Evolutionary conservation across 768 basidiomycete genomes (phyloP).

Genomic region (Coprinopsis strossmayeri): DNA sequence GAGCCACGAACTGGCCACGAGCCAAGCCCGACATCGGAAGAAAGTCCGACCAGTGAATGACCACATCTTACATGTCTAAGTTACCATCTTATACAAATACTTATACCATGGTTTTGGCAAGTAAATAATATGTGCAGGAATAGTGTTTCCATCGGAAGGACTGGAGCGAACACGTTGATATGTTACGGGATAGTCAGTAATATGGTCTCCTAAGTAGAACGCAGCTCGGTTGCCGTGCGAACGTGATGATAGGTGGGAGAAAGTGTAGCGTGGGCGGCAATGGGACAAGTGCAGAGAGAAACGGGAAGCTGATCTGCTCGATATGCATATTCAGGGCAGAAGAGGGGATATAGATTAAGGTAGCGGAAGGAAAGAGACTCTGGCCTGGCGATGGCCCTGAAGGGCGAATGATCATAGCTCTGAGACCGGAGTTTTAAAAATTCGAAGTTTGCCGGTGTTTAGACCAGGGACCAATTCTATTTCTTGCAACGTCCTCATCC

Average conservation of each 20-base stretch:
- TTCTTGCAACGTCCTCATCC: conserved; percentile 13
- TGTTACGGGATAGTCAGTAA: background rate
- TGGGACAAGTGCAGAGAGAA: background rate
- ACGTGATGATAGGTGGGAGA: conserved; percentile 14
- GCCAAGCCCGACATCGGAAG: no score
- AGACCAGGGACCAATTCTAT: conserved; percentile 45
- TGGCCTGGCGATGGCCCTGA: background rate
- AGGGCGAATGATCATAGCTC: background rate
- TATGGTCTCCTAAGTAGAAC: background rate
- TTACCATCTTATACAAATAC: no score
- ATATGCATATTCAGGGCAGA: background rate
- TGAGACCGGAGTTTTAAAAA: conserved; percentile 45
- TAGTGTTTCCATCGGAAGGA: background rate
- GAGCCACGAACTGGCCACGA: conserved; percentile 12
- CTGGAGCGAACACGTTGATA: background rate
- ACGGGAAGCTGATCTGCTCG: background rate
- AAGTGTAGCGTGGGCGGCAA: background rate
- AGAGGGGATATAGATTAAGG: background rate
- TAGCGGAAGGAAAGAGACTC: background rate
- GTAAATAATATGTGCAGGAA: background rate
- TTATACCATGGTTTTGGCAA: background rate
- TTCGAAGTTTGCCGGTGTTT: conserved; percentile 42
- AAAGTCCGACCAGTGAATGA: background rate
- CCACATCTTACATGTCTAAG: no score
- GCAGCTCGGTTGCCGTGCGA: conserved; percentile 7